phyloP scores from a whole-genome alignment of 108 stramenopile species.

The Conticribra weissflogii region DNA sequence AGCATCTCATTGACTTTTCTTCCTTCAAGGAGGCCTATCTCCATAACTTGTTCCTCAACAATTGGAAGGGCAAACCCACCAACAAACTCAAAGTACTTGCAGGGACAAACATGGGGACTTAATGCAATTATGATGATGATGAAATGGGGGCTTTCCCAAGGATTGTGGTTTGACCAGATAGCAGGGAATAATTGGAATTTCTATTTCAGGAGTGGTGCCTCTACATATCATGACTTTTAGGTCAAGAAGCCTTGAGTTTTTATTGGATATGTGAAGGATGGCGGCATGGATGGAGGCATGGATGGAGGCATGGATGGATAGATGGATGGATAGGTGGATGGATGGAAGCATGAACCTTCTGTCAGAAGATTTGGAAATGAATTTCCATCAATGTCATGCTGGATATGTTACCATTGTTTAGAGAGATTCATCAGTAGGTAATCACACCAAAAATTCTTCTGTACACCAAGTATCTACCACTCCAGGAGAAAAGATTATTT shows the following conservation, averaged over 20 bases:
- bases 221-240: slow-evolving; percentile 30
- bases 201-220: slow-evolving; percentile 6
- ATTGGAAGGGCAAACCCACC: slow-evolving; percentile 16
- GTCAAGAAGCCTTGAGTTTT: slow-evolving; percentile 25
- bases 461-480: too few species aligned
- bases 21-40: slow-evolving; percentile 15
- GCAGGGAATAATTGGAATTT: slow-evolving; percentile 30
- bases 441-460: too few species aligned
- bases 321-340: too few species aligned
- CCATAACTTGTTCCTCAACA: slow-evolving; percentile 42
- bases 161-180: slow-evolving; percentile 12
- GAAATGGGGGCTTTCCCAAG: slow-evolving; percentile 34
- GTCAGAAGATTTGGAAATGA: too few species aligned
- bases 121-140: slow-evolving; percentile 39
- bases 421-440: too few species aligned
- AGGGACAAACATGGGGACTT: slow-evolving; percentile 25
- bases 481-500: too few species aligned
- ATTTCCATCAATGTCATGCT: too few species aligned
- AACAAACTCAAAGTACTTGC: slow-evolving; percentile 16
- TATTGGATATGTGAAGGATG: too few species aligned
- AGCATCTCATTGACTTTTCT: slow-evolving; percentile 30
- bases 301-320: too few species aligned
- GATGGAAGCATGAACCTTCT: too few species aligned
- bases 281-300: too few species aligned
- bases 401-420: too few species aligned